phyloP scores from a whole-genome alignment of 495 filamentous ascomycete species.

The Daldinia caldariorum region DNA sequence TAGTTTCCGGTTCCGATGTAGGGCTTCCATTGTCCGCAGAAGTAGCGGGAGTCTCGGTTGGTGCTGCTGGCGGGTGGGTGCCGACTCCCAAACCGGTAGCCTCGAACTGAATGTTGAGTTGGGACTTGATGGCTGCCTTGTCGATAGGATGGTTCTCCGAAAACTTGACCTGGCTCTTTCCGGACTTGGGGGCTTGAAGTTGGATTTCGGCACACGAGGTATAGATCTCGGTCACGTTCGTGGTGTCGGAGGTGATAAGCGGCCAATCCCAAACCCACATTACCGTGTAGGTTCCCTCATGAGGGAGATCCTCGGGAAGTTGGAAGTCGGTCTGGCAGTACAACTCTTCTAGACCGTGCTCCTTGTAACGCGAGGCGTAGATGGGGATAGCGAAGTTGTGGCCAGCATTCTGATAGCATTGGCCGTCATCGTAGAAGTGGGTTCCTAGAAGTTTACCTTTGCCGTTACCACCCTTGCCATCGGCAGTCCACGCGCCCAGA shows the following conservation, averaged over 20 bases:
- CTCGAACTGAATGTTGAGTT: slow-evolving; percentile 52
- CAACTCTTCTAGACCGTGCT: slow-evolving; percentile 62
- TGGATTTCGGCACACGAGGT: slow-evolving; percentile 84
- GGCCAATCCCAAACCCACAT: slow-evolving; percentile 98
- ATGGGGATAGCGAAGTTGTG: slow-evolving; percentile 53
- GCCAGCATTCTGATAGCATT: slow-evolving; percentile 77
- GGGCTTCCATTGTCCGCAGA: background rate
- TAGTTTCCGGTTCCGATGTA: background rate
- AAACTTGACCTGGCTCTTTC: slow-evolving; percentile 44
- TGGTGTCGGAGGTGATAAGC: slow-evolving; percentile 54
- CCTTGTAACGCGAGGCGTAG: slow-evolving; percentile 60
- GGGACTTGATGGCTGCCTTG: slow-evolving; percentile 48
- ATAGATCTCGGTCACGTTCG: slow-evolving; percentile 71
- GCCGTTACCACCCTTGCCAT: slow-evolving; percentile 79
- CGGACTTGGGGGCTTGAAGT: slow-evolving; percentile 51
- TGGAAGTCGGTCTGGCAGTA: slow-evolving; percentile 82
- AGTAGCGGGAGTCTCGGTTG: slow-evolving; percentile 10
- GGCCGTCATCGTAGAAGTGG: slow-evolving; percentile 82
- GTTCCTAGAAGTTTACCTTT: slow-evolving; percentile 76
- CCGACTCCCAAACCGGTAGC: slow-evolving; percentile 47
- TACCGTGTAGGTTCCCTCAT: slow-evolving; percentile 70
- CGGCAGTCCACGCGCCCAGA: slow-evolving; percentile 75
- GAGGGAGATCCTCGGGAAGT: slow-evolving; percentile 65
- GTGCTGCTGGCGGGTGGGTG: slow-evolving; percentile 34
- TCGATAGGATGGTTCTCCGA: slow-evolving; percentile 36